Percentiles rank a stretch among this genome's conserved stretches.
These are phyloP conservation scores for Populus nigra DNA, from an alignment of 345 rosid species.

Conservation along the genomic window DNA sequence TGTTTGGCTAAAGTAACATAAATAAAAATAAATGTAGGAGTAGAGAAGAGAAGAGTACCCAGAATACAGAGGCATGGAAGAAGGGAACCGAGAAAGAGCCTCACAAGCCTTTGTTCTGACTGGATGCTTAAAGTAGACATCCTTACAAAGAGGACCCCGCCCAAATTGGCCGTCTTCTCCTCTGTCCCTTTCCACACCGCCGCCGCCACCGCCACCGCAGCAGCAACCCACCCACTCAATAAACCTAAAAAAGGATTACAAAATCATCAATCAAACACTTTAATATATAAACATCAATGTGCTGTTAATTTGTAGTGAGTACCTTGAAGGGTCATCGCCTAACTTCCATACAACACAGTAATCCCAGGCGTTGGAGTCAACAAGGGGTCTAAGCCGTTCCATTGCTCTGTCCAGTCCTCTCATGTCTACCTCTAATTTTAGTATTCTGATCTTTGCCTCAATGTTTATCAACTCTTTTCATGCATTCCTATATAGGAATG, in stretches of 20 bases:
- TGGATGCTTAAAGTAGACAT: conserved; percentile 44
- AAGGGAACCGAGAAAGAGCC: conserved; percentile 60
- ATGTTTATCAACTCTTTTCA: too few species aligned
- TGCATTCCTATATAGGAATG: too few species aligned
- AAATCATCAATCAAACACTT: not conserved
- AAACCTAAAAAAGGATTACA: conserved; percentile 44
- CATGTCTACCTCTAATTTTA: conserved; percentile 32
- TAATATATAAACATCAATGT: too few species aligned
- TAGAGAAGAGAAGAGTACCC: conserved; percentile 39
- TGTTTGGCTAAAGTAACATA: not conserved
- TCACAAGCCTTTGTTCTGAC: conserved; percentile 58
- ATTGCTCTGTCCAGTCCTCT: conserved; percentile 45
- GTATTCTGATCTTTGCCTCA: too few species aligned
- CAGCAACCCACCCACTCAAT: conserved; percentile 83
- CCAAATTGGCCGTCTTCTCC: conserved; percentile 20
- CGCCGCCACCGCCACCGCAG: conserved; percentile 41
- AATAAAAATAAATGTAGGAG: not conserved
- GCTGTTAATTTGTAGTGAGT: not conserved
- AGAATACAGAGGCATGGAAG: conserved; percentile 60
- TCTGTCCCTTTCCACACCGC: conserved; percentile 33
- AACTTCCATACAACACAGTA: conserved; percentile 81
- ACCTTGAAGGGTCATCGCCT: conserved; percentile 81
- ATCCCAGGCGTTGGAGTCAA: conserved; percentile 67
- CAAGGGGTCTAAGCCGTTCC: conserved; percentile 73
- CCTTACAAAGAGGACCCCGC: conserved; percentile 48